A percentile compares a stretch with the other conserved stretches of the same genome.
These are phyloP conservation scores for Eremochloa ophiuroides DNA, from an alignment of 176 grass and related monocot genomes.

Conservation along the genomic window DNA sequence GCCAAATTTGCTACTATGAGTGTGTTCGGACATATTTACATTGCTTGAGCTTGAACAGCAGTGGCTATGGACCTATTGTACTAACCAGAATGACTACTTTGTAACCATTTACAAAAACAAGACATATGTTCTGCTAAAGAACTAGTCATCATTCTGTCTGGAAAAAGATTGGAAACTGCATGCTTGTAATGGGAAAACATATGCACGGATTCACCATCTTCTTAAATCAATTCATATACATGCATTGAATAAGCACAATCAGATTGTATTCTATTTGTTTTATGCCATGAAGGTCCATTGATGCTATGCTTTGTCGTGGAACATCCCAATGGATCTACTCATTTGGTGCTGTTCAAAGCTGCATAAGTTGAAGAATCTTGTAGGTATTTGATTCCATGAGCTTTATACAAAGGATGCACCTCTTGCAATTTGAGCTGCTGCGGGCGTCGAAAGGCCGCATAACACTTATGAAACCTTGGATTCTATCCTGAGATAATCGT, in stretches of 20 bases:
- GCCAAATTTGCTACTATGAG: background rate
- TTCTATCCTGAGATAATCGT: background rate
- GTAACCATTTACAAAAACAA: background rate
- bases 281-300: constrained; percentile 4
- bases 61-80: background rate
- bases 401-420: constrained; percentile 25
- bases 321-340: constrained; percentile 55
- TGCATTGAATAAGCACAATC: constrained; percentile 16
- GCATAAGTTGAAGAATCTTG: constrained; percentile 21
- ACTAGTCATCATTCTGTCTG: background rate
- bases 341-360: constrained; percentile 34
- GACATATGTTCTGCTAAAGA: background rate
- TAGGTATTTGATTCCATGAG: constrained; percentile 35
- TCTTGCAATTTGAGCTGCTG: constrained; percentile 7
- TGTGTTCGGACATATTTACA: background rate
- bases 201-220: background rate
- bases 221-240: constrained; percentile 6
- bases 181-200: background rate
- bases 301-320: constrained; percentile 38
- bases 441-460: constrained; percentile 34
- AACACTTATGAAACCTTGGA: constrained; percentile 22
- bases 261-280: constrained; percentile 13
- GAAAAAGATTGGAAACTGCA: background rate
- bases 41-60: background rate
- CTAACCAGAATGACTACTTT: background rate